Base-by-base conservation (phyloP, 2,329 filamentous ascomycete genomes). In the Xylaria digitata region DNA sequence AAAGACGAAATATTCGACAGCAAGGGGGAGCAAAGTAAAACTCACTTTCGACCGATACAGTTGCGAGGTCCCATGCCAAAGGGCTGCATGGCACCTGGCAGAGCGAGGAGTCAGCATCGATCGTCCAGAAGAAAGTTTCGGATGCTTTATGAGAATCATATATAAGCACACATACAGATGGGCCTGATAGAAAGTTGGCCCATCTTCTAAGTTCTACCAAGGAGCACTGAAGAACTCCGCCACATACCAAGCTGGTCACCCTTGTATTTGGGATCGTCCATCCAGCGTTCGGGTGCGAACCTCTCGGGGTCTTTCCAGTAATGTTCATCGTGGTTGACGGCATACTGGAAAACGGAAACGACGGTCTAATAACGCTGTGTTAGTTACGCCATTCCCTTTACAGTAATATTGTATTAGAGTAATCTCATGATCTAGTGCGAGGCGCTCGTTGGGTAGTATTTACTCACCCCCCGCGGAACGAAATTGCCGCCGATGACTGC, bases 31-130 rank as follows among this genome's bases (percentile, higher is more conserved):
- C 26, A 26, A 2, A 5, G 26, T 30, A 6, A 23, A 6, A 76
- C 82, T 74, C 75, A 83, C 82, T 85, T 85, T 66, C 78, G 78
- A 1, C 84, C 85, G 26, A 86, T 78, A 65, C 84, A 86, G 52
- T 85, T 84, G 1, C 84, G 75, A 6, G 84, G 81, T 0, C 85
- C 84, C 2, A 82, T 58, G 1, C 80, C 80, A 64, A 87, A 86
- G 0, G 84, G 82, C 73, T 85, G 81, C 65, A 78, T 70, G 4
- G 73, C 76, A 1, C 76, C 74, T 19, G 74, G 26, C 26, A 9
- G 30, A 45, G 2, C 2, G 17, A 45, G 42, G 17, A 15, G 17
- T 17, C 15, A 45, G 19, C 42, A 26, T 26, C 26, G 1, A 26
- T 26, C 5, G 26, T 26, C 26, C 26, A 3, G 5, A 26, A 26